Evolutionary conservation across 2,329 filamentous ascomycete species (phyloP).

Genomic region (Phyllosticta paracitricarpa): DNA sequence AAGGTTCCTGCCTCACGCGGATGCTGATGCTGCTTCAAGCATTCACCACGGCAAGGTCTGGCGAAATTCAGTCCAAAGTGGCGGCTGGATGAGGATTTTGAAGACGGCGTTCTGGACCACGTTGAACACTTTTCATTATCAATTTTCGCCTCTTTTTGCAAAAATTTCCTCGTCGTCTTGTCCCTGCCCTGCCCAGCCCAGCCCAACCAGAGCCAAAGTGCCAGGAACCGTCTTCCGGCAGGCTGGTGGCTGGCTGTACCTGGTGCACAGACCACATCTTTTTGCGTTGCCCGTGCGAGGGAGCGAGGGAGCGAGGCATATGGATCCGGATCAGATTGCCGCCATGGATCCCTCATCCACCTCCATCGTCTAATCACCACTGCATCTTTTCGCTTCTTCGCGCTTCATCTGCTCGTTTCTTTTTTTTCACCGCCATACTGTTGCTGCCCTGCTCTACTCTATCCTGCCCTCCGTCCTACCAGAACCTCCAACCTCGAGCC

Average conservation of each 20-base stretch:
- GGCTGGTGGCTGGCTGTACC: neutral
- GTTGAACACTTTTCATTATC: too few relatives aligned
- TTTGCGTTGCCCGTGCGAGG: neutral
- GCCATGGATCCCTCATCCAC: neutral
- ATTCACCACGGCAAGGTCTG: too few relatives aligned
- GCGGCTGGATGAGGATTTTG: too few relatives aligned
- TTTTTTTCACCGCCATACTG: neutral
- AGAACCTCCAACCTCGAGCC: too few relatives aligned
- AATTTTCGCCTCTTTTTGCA: too few relatives aligned
- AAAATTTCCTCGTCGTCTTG: neutral
- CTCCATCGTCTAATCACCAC: neutral
- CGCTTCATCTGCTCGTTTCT: neutral
- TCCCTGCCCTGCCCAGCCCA: neutral
- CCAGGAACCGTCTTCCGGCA: neutral
- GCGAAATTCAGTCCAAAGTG: too few relatives aligned
- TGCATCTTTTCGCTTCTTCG: neutral
- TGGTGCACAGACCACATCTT: neutral
- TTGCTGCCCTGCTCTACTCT: neutral
- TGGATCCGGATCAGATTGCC: neutral
- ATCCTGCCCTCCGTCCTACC: neutral
- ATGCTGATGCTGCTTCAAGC: too few relatives aligned
- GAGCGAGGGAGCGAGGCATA: too few relatives aligned
- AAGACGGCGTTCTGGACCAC: too few relatives aligned
- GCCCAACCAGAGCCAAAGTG: too few relatives aligned
- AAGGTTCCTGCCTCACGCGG: too few relatives aligned